Evolutionary conservation across 352 stramenopile genomes (phyloP).

Genomic region (Phytophthora ramorum): DNA sequence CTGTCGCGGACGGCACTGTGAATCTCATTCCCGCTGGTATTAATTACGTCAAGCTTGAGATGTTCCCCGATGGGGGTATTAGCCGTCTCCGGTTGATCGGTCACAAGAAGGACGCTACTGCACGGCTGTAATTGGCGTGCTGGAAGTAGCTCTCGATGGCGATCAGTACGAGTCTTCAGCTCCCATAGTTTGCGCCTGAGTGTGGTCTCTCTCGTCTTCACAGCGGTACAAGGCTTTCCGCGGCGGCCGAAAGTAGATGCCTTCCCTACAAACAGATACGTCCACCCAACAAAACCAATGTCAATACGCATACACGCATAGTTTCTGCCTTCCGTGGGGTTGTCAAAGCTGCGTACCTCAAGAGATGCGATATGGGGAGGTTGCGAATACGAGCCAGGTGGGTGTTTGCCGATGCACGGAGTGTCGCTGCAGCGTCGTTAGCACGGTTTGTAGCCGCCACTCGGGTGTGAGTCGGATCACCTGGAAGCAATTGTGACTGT

Average conservation of each 20-base stretch:
- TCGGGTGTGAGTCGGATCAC: conserved; percentile 1
- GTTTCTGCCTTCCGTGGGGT: not conserved
- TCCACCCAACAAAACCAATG: conserved; percentile 2
- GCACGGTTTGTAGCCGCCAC: not conserved
- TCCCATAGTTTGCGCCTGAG: conserved; percentile 8
- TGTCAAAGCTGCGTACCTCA: conserved; percentile 35
- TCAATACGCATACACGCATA: conserved; percentile 6
- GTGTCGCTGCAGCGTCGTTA: conserved; percentile 9
- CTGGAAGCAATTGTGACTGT: not conserved
- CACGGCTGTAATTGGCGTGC: conserved; percentile 35
- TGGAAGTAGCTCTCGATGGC: not conserved
- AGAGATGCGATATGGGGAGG: conserved; percentile 48
- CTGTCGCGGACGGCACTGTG: conserved; percentile 60
- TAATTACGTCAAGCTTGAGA: conserved; percentile 94
- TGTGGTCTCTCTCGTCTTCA: conserved; percentile 9
- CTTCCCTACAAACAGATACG: conserved; percentile 37
- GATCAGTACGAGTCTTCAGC: conserved; percentile 47
- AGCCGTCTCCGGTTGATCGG: conserved; percentile 91
- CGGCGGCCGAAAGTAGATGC: conserved; percentile 48
- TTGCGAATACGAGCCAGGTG: conserved; percentile 47
- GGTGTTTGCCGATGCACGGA: conserved; percentile 42
- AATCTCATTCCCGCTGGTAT: conserved; percentile 62
- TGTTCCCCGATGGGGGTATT: conserved; percentile 95
- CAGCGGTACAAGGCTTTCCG: conserved; percentile 16
- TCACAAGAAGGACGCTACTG: conserved; percentile 52